Evolutionary conservation across 179 eudicot species (phyloP).

Genomic region (Kewa caespitosa): DNA sequence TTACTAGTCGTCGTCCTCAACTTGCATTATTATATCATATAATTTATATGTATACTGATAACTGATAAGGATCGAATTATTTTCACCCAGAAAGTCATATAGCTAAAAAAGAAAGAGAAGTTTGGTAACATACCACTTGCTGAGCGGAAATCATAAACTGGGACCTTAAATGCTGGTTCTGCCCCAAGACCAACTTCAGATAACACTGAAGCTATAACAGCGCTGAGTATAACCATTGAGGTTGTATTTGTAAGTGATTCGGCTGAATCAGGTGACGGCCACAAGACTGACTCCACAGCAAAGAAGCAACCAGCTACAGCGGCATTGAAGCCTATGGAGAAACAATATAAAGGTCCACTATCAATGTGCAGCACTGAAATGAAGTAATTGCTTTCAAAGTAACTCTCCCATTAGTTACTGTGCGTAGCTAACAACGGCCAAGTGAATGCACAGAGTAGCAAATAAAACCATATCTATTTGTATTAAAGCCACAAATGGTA

Average conservation of each 20-base stretch:
- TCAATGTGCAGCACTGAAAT: neutral
- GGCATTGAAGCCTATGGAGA: constrained; percentile 76
- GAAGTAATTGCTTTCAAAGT: neutral
- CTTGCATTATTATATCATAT: neutral
- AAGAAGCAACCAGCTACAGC: constrained; percentile 97
- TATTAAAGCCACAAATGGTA: neutral
- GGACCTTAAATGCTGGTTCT: constrained; percentile 92
- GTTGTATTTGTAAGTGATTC: constrained; percentile 84
- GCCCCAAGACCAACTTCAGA: constrained; percentile 96
- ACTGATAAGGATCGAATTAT: too few species aligned
- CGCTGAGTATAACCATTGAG: constrained; percentile 94
- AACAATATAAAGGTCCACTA: constrained; percentile 2
- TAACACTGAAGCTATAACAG: constrained; percentile 90
- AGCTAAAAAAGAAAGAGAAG: neutral
- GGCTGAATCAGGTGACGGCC: constrained; percentile 91
- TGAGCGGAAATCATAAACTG: constrained; percentile 90
- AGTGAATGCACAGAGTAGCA: neutral
- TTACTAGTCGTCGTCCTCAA: neutral
- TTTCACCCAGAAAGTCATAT: neutral
- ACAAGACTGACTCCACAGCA: constrained; percentile 90
- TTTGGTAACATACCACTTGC: constrained; percentile 60
- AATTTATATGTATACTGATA: neutral
- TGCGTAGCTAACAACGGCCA: neutral
- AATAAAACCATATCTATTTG: neutral
- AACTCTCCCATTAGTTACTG: neutral